These are phyloP conservation scores for Serendipita indica DNA, from an alignment of 768 basidiomycete species.

Conservation along the genomic window DNA sequence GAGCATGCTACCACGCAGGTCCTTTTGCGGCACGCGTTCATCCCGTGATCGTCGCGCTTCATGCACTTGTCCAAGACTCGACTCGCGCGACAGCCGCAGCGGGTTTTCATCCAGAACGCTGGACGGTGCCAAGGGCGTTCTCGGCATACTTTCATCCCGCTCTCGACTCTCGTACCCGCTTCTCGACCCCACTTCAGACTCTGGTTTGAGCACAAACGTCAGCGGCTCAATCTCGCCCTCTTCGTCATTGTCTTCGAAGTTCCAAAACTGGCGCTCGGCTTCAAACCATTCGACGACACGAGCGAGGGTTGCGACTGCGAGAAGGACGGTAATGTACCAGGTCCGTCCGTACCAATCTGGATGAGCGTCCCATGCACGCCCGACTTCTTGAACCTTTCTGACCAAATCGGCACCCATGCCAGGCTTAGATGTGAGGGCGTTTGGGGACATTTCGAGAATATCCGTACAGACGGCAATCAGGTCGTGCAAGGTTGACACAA, in stretches of 20 bases:
- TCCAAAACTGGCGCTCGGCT: constrained; percentile 99
- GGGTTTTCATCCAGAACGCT: not conserved
- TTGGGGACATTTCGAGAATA: constrained; percentile 75
- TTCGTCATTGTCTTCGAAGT: constrained; percentile 58
- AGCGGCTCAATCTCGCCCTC: constrained; percentile 77
- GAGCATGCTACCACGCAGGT: not conserved
- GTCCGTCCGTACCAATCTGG: constrained; percentile 95
- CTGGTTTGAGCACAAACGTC: constrained; percentile 85
- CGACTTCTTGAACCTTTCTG: constrained; percentile 79
- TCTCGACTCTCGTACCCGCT: not conserved
- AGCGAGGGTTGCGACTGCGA: constrained; percentile 89
- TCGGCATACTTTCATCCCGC: not conserved
- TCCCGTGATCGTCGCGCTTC: not conserved
- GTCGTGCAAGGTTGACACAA: constrained; percentile 80
- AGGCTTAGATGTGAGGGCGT: constrained; percentile 71
- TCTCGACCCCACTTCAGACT: constrained; percentile 36
- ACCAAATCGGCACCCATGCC: constrained; percentile 78
- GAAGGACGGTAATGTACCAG: constrained; percentile 94
- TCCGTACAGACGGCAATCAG: constrained; percentile 90
- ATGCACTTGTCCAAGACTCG: not conserved
- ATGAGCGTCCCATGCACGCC: constrained; percentile 93
- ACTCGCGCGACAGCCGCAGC: not conserved
- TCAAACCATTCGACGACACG: constrained; percentile 99
- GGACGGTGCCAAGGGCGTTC: not conserved
- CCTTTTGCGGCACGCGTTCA: constrained; percentile 5